Conservation (phyloP, 192 early-diverging fungal genomes). For the Jimgerdemannia lactiflua region DNA sequence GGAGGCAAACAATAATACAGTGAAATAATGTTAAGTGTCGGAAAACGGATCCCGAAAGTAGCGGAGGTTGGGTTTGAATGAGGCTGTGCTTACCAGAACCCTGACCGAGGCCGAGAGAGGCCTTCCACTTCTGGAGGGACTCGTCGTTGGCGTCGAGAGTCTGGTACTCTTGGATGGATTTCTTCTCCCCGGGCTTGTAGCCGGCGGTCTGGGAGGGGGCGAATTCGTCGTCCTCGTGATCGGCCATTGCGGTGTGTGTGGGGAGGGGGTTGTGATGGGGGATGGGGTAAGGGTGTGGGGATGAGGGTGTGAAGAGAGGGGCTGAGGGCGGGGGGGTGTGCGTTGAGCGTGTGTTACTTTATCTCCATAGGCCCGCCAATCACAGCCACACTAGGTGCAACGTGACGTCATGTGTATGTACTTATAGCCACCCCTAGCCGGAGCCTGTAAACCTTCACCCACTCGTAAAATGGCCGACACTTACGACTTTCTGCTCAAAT, state of each 20-base stretch:
- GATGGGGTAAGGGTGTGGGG: neutral
- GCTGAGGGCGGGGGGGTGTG: neutral
- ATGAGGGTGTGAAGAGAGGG: neutral
- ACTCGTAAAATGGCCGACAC: neutral
- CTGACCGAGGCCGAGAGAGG: constrained; percentile 77
- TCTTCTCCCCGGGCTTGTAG: constrained; percentile 93
- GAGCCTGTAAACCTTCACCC: no score
- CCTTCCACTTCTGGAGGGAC: constrained; percentile 97
- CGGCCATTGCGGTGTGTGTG: constrained; percentile 30
- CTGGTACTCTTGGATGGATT: constrained; percentile 82
- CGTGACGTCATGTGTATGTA: no score
- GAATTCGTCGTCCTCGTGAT: constrained; percentile 69
- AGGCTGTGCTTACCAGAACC: constrained; percentile 42
- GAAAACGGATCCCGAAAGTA: neutral
- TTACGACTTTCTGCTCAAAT: constrained; percentile 50
- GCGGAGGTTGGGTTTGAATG: neutral
- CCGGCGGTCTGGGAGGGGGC: constrained; percentile 73
- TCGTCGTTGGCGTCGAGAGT: constrained; percentile 88
- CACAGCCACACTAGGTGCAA: no score
- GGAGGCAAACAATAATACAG: neutral
- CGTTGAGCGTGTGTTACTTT: neutral
- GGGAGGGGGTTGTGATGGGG: neutral
- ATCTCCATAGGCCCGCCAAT: no score
- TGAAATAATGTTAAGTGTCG: neutral
- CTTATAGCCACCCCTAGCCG: no score